phyloP scores from a whole-genome alignment of 805 yeast genomes.

The Blastobotrys peoriensis region DNA sequence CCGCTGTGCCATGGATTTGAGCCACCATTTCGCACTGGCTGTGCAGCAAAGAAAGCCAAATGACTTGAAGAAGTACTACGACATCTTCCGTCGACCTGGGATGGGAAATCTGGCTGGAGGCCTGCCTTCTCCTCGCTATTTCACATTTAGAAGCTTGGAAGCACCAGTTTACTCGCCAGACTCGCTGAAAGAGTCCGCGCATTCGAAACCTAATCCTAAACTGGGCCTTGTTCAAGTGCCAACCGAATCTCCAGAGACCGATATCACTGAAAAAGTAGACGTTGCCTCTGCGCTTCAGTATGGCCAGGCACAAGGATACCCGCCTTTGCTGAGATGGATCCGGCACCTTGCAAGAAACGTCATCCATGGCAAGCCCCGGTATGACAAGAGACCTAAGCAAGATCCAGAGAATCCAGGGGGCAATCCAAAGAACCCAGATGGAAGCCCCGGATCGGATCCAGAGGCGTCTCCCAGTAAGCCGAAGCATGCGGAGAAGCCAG shows the following conservation, averaged over 20 bases:
- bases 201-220: slow-evolving; percentile 20
- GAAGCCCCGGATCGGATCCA: too few relatives aligned
- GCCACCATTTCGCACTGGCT: slow-evolving; percentile 72
- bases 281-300: slow-evolving; percentile 70
- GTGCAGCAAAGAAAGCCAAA: slow-evolving; percentile 68
- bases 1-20: slow-evolving; percentile 45
- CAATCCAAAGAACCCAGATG: slow-evolving; percentile 13
- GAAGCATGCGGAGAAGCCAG: slow-evolving; percentile 38
- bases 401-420: slow-evolving; percentile 3
- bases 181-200: slow-evolving; percentile 32
- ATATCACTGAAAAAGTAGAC: slow-evolving; percentile 56
- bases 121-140: slow-evolving; percentile 80
- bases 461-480: too few relatives aligned
- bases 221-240: slow-evolving; percentile 30
- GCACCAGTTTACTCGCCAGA: slow-evolving; percentile 53
- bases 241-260: slow-evolving; percentile 34
- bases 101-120: slow-evolving; percentile 93
- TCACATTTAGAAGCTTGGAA: slow-evolving; percentile 77
- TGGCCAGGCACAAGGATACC: slow-evolving; percentile 79
- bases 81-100: slow-evolving; percentile 65
- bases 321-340: slow-evolving; percentile 60
- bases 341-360: slow-evolving; percentile 50
- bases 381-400: background rate
- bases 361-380: background rate
- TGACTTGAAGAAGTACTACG: slow-evolving; percentile 76